Conservation (phyloP, 352 stramenopile species). For the Phytophthora melonis region DNA sequence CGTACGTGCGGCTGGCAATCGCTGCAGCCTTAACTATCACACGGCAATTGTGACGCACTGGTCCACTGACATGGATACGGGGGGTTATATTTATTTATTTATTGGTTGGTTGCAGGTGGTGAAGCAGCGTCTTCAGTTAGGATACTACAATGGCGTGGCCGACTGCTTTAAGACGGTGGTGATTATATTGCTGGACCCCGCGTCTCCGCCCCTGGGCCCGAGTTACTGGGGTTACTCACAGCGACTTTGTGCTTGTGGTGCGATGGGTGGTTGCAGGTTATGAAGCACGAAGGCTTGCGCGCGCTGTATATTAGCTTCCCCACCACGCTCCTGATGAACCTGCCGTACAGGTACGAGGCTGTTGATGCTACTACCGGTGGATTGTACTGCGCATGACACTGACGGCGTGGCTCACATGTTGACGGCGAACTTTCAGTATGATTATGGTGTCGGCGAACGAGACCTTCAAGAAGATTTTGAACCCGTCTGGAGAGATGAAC, state of each 20-base stretch:
- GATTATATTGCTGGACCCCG: slow-evolving; percentile 34
- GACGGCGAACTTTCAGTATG: slow-evolving; percentile 66
- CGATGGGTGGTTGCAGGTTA: slow-evolving; percentile 54
- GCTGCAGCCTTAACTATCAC: too few species aligned
- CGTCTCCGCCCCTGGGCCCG: slow-evolving; percentile 17
- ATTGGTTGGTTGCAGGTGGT: slow-evolving; percentile 77
- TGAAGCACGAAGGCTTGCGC: slow-evolving; percentile 77
- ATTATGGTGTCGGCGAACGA: slow-evolving; percentile 99
- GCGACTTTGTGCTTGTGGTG: not conserved
- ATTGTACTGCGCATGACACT: not conserved
- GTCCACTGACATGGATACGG: not conserved
- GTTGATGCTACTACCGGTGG: not conserved
- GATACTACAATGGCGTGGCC: slow-evolving; percentile 95
- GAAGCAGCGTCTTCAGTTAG: slow-evolving; percentile 99
- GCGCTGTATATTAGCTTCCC: slow-evolving; percentile 96
- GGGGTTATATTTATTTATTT: too few species aligned
- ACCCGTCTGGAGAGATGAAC: slow-evolving; percentile 89
- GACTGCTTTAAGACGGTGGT: slow-evolving; percentile 91
- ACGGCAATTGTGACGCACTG: slow-evolving; percentile 1
- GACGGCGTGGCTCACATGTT: not conserved
- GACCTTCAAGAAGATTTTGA: slow-evolving; percentile 95
- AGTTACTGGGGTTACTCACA: slow-evolving; percentile 30
- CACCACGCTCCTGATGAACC: slow-evolving; percentile 98
- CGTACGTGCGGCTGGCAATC: slow-evolving; percentile 47
- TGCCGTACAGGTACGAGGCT: slow-evolving; percentile 93